phyloP scores from a whole-genome alignment of 345 rosid species.

The Acer saccharum region DNA sequence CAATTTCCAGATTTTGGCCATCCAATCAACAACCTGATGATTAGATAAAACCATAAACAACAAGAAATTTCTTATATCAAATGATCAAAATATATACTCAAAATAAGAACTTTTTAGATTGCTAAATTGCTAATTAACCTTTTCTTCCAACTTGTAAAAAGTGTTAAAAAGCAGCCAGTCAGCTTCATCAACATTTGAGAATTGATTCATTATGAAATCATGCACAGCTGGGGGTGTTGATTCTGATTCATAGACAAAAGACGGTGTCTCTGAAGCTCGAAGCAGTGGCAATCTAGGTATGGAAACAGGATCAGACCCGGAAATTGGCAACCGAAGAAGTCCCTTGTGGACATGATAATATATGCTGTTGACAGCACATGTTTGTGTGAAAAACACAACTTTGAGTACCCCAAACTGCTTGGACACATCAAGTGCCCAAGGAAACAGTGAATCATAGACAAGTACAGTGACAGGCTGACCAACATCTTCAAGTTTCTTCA shows the following conservation, averaged over 20 bases:
- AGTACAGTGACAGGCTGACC: constrained; percentile 20
- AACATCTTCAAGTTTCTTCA: constrained; percentile 13
- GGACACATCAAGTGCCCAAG: constrained; percentile 38
- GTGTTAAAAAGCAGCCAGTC: constrained; percentile 34
- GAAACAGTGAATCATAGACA: constrained; percentile 28
- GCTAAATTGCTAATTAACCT: not conserved
- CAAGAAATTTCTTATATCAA: not conserved
- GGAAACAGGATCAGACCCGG: constrained; percentile 1
- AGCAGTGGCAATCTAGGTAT: constrained; percentile 37
- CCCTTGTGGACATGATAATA: constrained; percentile 36
- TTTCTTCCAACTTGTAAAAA: constrained; percentile 26
- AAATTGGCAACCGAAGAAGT: constrained; percentile 21
- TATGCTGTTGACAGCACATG: constrained; percentile 36
- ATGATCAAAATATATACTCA: not conserved
- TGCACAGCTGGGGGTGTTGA: constrained; percentile 10
- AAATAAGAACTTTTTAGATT: not conserved
- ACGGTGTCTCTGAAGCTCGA: constrained; percentile 21
- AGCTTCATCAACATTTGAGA: constrained; percentile 30
- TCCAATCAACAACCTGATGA: constrained; percentile 34
- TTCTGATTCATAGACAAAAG: constrained; percentile 24
- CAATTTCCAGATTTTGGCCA: constrained; percentile 26
- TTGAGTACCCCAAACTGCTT: constrained; percentile 26
- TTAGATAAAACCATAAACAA: not conserved
- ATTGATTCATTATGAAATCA: constrained; percentile 23
- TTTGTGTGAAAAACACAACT: constrained; percentile 37